Evolutionary conservation across 305 asterid species (phyloP).

Genomic region (Rubia peregrina): DNA sequence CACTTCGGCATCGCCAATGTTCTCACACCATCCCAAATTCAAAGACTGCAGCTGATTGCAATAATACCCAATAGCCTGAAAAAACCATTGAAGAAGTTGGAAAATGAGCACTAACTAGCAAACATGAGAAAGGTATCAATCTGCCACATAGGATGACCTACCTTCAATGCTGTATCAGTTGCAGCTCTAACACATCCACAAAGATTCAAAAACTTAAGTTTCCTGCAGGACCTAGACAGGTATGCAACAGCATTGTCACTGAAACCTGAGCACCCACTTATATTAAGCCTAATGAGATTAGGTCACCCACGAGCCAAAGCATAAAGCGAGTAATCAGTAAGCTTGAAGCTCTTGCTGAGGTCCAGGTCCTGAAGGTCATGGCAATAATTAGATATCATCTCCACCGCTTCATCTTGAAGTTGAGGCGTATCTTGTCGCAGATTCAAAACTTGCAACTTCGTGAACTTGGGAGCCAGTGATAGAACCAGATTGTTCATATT

Average conservation of each 20-base stretch:
- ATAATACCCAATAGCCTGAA: constrained; percentile 73
- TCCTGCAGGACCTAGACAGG: constrained; percentile 56
- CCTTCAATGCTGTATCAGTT: constrained; percentile 82
- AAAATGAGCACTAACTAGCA: background rate
- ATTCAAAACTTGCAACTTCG: constrained; percentile 54
- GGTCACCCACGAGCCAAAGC: constrained; percentile 80
- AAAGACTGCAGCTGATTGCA: constrained; percentile 71
- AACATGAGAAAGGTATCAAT: background rate
- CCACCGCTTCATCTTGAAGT: constrained; percentile 65
- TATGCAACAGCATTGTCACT: constrained; percentile 63
- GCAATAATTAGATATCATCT: constrained; percentile 55
- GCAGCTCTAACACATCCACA: constrained; percentile 87
- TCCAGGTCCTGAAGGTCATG: constrained; percentile 80
- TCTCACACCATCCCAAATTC: constrained; percentile 95
- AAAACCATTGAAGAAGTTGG: background rate
- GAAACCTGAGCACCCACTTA: constrained; percentile 82
- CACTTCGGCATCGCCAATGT: constrained; percentile 78
- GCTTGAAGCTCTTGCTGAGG: constrained; percentile 84
- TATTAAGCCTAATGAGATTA: constrained; percentile 64
- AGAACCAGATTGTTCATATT: constrained; percentile 72
- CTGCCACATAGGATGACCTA: constrained; percentile 11
- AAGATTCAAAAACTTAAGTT: constrained; percentile 63
- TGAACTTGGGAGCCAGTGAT: constrained; percentile 62
- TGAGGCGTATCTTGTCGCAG: constrained; percentile 83
- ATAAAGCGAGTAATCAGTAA: constrained; percentile 65